Percentiles rank a stretch among this genome's conserved stretches.
phyloP scores from a whole-genome alignment of 306 rosid genomes.

The Fagus sylvatica region DNA sequence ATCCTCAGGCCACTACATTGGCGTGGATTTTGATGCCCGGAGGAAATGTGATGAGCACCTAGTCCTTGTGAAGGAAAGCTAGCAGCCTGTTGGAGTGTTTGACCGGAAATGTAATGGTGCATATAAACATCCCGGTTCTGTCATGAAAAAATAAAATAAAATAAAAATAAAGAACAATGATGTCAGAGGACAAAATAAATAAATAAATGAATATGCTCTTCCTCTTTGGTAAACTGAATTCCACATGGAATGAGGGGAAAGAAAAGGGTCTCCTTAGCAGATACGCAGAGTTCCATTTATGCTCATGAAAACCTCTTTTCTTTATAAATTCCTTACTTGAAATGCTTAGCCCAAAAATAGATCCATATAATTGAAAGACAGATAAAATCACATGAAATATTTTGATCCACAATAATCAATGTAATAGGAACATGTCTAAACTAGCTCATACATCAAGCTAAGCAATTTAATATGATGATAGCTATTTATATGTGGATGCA shows the following conservation, averaged over 20 bases:
- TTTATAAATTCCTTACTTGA: background rate
- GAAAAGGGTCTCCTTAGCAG: background rate
- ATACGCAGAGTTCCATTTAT: background rate
- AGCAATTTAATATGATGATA: background rate
- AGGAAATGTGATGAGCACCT: background rate
- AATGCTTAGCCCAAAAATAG: background rate
- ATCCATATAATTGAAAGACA: background rate
- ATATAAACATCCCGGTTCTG: background rate
- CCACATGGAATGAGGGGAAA: background rate
- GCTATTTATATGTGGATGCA: background rate
- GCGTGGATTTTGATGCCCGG: background rate
- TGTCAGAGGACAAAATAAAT: background rate
- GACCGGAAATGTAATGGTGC: background rate
- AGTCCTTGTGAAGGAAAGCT: background rate
- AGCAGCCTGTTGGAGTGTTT: background rate
- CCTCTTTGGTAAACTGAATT: background rate
- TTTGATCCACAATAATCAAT: background rate
- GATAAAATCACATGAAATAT: background rate
- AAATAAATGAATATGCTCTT: background rate
- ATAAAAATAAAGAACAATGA: background rate
- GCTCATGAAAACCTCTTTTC: background rate
- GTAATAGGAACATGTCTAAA: background rate
- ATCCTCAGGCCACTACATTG: background rate
- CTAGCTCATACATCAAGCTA: background rate
- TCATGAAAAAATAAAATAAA: background rate